Percentiles rank a stretch among this genome's conserved stretches.
phyloP scores from a whole-genome alignment of 164 flowering plant species.

The Tetrastigma voinierianum region DNA sequence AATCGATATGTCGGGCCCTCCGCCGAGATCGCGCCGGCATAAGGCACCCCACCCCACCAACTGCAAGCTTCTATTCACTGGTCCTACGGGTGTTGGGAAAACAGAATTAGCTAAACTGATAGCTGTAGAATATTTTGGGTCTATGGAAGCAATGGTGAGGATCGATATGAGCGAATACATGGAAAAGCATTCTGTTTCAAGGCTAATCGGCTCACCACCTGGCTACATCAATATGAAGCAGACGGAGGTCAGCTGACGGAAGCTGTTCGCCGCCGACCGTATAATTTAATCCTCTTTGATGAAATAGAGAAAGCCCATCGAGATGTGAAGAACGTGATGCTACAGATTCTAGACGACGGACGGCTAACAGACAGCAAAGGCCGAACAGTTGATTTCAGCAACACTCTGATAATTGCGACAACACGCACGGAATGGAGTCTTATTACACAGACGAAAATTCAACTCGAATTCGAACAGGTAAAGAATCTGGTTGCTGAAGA shows the following conservation, averaged over 20 bases:
- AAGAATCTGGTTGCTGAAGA: slow-evolving; percentile 25
- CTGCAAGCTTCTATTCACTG: slow-evolving; percentile 39
- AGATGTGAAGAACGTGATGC: slow-evolving; percentile 32
- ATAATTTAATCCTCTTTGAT: slow-evolving; percentile 37
- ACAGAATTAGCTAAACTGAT: slow-evolving; percentile 37
- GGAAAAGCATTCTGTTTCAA: slow-evolving; percentile 18
- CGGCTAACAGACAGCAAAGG: slow-evolving; percentile 37
- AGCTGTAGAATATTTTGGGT: slow-evolving; percentile 31
- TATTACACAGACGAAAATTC: slow-evolving; percentile 15
- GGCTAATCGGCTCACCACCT: slow-evolving; percentile 35
- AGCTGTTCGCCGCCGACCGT: slow-evolving; percentile 27
- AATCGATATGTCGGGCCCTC: slow-evolving; percentile 33
- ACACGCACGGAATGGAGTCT: slow-evolving; percentile 28
- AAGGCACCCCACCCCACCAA: slow-evolving; percentile 31
- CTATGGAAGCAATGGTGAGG: slow-evolving; percentile 33
- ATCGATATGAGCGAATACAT: slow-evolving; percentile 45
- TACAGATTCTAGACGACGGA: slow-evolving; percentile 40
- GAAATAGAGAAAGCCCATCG: slow-evolving; percentile 44
- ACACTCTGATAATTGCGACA: slow-evolving; percentile 37
- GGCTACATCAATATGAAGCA: slow-evolving; percentile 35
- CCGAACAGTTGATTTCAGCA: slow-evolving; percentile 37
- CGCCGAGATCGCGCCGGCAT: slow-evolving; percentile 38
- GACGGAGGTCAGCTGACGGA: slow-evolving; percentile 39
- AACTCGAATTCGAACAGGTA: slow-evolving; percentile 20
- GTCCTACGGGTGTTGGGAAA: slow-evolving; percentile 53